These are phyloP conservation scores for Apiospora koreana DNA, from an alignment of 2,329 filamentous ascomycete species.

Conservation along the genomic window DNA sequence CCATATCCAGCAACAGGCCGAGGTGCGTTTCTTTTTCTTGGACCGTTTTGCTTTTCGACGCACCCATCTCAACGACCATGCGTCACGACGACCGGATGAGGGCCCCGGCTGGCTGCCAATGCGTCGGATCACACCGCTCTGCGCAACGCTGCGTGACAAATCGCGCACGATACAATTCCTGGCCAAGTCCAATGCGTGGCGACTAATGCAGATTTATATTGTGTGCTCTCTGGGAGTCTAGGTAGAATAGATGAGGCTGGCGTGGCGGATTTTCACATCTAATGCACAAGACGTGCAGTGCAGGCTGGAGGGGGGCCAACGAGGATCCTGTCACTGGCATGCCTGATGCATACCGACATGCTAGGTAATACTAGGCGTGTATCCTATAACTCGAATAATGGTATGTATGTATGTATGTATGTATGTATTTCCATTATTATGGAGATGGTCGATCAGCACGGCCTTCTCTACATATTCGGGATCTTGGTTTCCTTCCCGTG, in stretches of 20 bases:
- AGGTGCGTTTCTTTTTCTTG: not conserved
- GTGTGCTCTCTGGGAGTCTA: not conserved
- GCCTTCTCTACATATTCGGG: not conserved
- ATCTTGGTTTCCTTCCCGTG: not conserved
- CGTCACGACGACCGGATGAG: not conserved
- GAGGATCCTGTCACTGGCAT: not conserved
- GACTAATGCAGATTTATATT: not conserved
- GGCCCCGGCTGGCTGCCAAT: not conserved
- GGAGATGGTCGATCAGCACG: not conserved
- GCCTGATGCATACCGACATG: not conserved
- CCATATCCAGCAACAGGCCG: not conserved
- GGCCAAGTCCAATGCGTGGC: not conserved
- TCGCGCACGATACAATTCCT: not conserved
- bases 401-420: too few relatives aligned
- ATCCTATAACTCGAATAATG: not conserved
- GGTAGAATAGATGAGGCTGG: not conserved
- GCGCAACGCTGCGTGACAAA: not conserved
- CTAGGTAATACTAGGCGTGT: too few relatives aligned
- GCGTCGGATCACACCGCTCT: conserved; percentile 6
- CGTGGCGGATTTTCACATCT: not conserved
- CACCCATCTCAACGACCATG: not conserved
- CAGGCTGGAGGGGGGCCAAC: not conserved
- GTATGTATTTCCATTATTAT: not conserved
- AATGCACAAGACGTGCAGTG: not conserved
- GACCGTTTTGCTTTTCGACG: not conserved